Base-by-base conservation (phyloP, 2,329 filamentous ascomycete genomes). In the Spiromastix sp. region DNA sequence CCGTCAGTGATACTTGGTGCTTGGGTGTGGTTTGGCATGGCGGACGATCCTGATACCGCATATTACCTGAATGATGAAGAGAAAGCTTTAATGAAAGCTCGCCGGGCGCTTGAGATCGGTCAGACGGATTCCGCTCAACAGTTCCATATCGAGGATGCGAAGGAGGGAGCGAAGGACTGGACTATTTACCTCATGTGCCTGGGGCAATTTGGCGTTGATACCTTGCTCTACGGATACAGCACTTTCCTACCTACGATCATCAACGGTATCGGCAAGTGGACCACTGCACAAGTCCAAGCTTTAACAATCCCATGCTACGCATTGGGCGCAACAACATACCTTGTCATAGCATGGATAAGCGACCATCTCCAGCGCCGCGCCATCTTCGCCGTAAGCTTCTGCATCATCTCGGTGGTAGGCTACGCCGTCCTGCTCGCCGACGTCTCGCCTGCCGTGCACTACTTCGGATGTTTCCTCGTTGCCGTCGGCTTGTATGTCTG, bases 171-270 rank as follows among this genome's bases (percentile, higher is more conserved):
- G 40, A 70, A 65, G 43, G 83, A 89, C 56, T 85, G 80, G 80
- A 85, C 81, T 52, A 73, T 84, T 16, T 85, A 77, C 68, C 60
- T 70, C 1, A 85, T 85, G 52, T 78, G 70, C 43, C 55, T 75
- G 24, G 79, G 67, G 4, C 79, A 85, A 52, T 86, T 86, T 50
- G 79, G 81, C 4, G 69, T 71, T 11, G 80, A 85, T 48, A 83
- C 78, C 1, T 81, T 86, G 74, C 66, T 87, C 0, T 87, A 87
- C 49, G 80, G 81, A 4, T 86, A 77, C 55, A 80, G 76, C 32
- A 85, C 80, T 0, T 87, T 87, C 51, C 60, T 89, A 29, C 83
- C 83, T 0, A 85, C 81, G 4, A 87, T 89, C 44, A 85, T 89
- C 54, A 66, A 73, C 27, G 76, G 71, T 3, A 71, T 87, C 34